Conservation (phyloP, 108 stramenopile genomes). For the Craspedostauros australis region DNA sequence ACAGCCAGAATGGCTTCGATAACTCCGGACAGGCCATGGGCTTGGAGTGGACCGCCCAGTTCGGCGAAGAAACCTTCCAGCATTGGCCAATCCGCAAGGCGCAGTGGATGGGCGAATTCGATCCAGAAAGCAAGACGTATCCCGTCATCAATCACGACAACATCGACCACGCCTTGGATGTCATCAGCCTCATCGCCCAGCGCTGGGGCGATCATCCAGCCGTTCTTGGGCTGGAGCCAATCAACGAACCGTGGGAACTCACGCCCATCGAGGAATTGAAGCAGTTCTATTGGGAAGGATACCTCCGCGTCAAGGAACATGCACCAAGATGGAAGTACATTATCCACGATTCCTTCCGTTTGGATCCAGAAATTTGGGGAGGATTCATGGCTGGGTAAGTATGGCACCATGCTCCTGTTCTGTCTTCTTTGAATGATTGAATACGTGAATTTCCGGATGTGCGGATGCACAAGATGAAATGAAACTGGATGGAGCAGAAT, state of each 20-base stretch:
- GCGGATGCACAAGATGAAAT: not conserved
- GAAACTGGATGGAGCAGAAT: not conserved
- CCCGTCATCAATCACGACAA: slow-evolving; percentile 68
- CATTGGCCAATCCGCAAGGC: slow-evolving; percentile 88
- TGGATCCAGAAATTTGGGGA: slow-evolving; percentile 84
- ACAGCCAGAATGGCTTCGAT: slow-evolving; percentile 89
- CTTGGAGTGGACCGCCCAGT: slow-evolving; percentile 65
- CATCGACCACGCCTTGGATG: slow-evolving; percentile 70
- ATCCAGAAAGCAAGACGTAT: slow-evolving; percentile 53
- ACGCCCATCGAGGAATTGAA: slow-evolving; percentile 69
- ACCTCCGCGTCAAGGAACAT: slow-evolving; percentile 73
- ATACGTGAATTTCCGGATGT: not conserved
- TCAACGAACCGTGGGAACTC: slow-evolving; percentile 93
- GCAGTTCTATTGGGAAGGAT: slow-evolving; percentile 92
- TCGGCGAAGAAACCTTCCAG: slow-evolving; percentile 42
- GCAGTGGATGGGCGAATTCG: slow-evolving; percentile 82
- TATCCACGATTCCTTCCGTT: slow-evolving; percentile 92
- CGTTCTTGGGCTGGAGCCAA: slow-evolving; percentile 86
- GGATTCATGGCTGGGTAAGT: slow-evolving; percentile 83
- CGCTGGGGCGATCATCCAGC: slow-evolving; percentile 72
- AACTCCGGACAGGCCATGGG: slow-evolving; percentile 74
- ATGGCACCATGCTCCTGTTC: too few relatives aligned
- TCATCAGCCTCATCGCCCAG: slow-evolving; percentile 69
- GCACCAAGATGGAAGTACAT: slow-evolving; percentile 93
- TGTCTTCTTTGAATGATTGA: slow-evolving; percentile 12